Percentiles rank a stretch among this genome's conserved stretches.
These are phyloP conservation scores for Haplosporangium sp. DNA, from an alignment of 371 early-diverging fungal genomes.

Conservation along the genomic window DNA sequence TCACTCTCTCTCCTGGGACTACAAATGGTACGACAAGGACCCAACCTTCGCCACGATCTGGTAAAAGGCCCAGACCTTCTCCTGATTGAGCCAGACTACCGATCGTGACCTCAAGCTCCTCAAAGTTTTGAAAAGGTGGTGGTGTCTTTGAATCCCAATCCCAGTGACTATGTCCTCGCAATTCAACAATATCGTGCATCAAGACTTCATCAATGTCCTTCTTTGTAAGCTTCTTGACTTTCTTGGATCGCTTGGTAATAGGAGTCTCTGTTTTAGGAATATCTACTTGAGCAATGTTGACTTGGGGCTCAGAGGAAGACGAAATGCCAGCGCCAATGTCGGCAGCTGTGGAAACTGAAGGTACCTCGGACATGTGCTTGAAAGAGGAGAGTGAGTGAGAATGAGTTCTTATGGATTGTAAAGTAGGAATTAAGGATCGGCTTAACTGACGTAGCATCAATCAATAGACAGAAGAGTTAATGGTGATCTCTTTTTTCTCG, in stretches of 20 bases:
- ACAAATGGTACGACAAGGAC: slow-evolving; percentile 65
- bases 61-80: slow-evolving; percentile 47
- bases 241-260: slow-evolving; percentile 31
- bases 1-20: slow-evolving; percentile 62
- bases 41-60: slow-evolving; percentile 60
- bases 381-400: not conserved
- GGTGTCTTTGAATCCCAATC: slow-evolving; percentile 53
- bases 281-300: not conserved
- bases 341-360: slow-evolving; percentile 10
- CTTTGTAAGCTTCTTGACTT: slow-evolving; percentile 48
- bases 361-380: slow-evolving; percentile 22
- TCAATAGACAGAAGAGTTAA: slow-evolving; percentile 9
- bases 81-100: slow-evolving; percentile 51
- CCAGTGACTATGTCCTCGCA: slow-evolving; percentile 54
- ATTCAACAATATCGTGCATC: slow-evolving; percentile 51
- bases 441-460: slow-evolving; percentile 28
- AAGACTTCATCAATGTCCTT: slow-evolving; percentile 56
- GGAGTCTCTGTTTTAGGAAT: not conserved
- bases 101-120: slow-evolving; percentile 51
- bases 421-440: slow-evolving; percentile 16
- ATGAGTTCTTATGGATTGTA: slow-evolving; percentile 3
- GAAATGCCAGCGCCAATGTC: not conserved
- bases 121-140: slow-evolving; percentile 55
- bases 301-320: not conserved
- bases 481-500: not conserved